Percentiles rank a stretch among this genome's conserved stretches.
Evolutionary conservation across 306 rosid species (phyloP).

Genomic region (Quercus variabilis): DNA sequence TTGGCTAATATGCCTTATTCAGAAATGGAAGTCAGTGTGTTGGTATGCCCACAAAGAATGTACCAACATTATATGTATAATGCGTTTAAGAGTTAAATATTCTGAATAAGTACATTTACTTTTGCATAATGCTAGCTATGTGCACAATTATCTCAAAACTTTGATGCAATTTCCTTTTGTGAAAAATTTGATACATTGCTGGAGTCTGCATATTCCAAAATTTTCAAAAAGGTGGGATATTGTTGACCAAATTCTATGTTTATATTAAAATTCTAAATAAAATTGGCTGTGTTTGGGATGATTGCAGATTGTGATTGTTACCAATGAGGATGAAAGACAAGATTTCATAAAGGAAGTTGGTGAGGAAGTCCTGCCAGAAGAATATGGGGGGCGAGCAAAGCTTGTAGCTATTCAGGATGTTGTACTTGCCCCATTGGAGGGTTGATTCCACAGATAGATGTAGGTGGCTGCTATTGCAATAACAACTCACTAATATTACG

Average conservation of each 20-base stretch:
- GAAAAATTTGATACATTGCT: neutral
- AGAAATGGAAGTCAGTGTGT: neutral
- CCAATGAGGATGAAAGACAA: constrained; percentile 56
- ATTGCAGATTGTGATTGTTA: constrained; percentile 76
- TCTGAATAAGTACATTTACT: neutral
- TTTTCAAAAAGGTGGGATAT: neutral
- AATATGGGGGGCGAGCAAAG: constrained; percentile 83
- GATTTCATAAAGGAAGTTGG: constrained; percentile 61
- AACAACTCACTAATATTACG: neutral
- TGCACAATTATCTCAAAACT: neutral
- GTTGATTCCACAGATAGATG: constrained; percentile 21
- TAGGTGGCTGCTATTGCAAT: neutral
- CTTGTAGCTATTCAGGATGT: constrained; percentile 60
- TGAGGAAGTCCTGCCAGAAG: constrained; percentile 73
- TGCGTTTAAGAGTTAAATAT: neutral
- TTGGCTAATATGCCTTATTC: neutral
- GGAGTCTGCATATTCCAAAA: neutral
- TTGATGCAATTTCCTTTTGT: neutral
- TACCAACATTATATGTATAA: neutral
- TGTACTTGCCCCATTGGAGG: constrained; percentile 31
- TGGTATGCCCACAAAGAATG: neutral
- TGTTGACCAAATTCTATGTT: neutral
- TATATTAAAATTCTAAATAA: neutral
- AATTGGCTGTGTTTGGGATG: constrained; percentile 15
- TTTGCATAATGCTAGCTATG: neutral